Conservation (phyloP, 495 filamentous ascomycete genomes). For the Aeminium ludgeri region DNA sequence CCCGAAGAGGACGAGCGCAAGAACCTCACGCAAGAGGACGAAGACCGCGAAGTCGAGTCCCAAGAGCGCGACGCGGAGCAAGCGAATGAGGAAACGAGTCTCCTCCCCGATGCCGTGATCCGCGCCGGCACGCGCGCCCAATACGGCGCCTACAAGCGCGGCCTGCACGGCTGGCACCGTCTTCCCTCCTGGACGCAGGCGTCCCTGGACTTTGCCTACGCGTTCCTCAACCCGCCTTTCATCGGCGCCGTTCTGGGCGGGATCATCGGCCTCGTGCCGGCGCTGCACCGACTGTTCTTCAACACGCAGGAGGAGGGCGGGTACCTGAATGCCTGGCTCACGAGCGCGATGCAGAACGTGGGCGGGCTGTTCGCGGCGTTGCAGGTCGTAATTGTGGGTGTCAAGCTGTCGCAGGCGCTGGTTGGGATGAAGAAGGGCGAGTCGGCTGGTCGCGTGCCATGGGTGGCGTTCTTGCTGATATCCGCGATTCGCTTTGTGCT, state of each 20-base stretch:
- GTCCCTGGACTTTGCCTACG: constrained; percentile 30
- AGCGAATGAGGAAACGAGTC: constrained; percentile 33
- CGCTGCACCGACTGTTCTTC: constrained; percentile 53
- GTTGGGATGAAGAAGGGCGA: constrained; percentile 35
- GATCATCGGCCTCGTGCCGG: constrained; percentile 41
- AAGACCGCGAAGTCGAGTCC: constrained; percentile 5
- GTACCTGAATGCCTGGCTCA: constrained; percentile 55
- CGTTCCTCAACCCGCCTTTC: constrained; percentile 48
- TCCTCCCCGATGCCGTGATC: constrained; percentile 28
- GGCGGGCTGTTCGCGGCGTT: constrained; percentile 54
- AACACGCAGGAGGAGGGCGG: constrained; percentile 44
- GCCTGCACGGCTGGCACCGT: constrained; percentile 21
- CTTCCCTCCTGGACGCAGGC: constrained; percentile 25
- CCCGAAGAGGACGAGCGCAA: constrained; percentile 19
- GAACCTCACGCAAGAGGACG: constrained; percentile 18
- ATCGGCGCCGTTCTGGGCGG: constrained; percentile 46
- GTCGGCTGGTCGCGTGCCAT: constrained; percentile 33
- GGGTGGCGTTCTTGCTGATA: constrained; percentile 35
- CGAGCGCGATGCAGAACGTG: constrained; percentile 45
- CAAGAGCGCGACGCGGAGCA: constrained; percentile 20
- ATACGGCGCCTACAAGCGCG: constrained; percentile 11
- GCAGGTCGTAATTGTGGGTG: constrained; percentile 57
- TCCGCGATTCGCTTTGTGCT: constrained; percentile 46
- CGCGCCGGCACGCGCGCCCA: constrained; percentile 15
- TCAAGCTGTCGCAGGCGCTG: constrained; percentile 42